Percentiles rank a stretch among this genome's conserved stretches.
phyloP scores from a whole-genome alignment of 441 rosid genomes.

The Mallotus japonicus region DNA sequence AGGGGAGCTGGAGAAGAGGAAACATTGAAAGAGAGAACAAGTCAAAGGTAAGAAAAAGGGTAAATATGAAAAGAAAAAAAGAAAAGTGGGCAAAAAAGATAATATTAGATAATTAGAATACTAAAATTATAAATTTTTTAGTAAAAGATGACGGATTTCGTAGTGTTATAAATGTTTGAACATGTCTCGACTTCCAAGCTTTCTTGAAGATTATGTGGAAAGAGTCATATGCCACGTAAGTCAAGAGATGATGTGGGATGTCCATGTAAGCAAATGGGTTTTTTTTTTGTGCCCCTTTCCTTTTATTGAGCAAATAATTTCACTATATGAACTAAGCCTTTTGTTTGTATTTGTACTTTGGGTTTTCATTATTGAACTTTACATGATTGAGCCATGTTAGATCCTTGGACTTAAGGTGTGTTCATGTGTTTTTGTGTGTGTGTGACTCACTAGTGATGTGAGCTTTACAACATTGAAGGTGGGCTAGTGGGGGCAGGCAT shows the following conservation, averaged over 20 bases:
- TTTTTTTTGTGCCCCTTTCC: no score
- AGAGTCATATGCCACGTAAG: slow-evolving; percentile 9
- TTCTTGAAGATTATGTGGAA: not conserved
- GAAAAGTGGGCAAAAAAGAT: slow-evolving; percentile 17
- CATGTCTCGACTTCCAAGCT: slow-evolving; percentile 22
- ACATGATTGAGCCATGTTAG: no score
- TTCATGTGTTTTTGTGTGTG: no score
- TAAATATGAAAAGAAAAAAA: not conserved
- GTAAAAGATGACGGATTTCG: slow-evolving; percentile 34
- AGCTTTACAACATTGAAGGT: no score
- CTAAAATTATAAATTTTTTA: not conserved
- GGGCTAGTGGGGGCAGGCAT: no score
- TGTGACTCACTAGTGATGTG: no score
- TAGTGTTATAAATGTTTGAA: slow-evolving; percentile 48
- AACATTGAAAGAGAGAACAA: slow-evolving; percentile 33
- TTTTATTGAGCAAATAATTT: no score
- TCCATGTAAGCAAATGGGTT: not conserved
- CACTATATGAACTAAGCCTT: no score
- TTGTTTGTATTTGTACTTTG: no score
- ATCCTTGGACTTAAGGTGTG: no score
- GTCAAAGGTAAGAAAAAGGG: slow-evolving; percentile 46
- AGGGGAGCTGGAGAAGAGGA: not conserved
- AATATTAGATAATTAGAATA: not conserved
- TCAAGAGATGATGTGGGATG: not conserved
- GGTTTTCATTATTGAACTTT: no score